Evolutionary conservation across 345 rosid genomes (phyloP), one percentile per base, ranked within the genome.

Genomic region (Raphanus sativus): DNA sequence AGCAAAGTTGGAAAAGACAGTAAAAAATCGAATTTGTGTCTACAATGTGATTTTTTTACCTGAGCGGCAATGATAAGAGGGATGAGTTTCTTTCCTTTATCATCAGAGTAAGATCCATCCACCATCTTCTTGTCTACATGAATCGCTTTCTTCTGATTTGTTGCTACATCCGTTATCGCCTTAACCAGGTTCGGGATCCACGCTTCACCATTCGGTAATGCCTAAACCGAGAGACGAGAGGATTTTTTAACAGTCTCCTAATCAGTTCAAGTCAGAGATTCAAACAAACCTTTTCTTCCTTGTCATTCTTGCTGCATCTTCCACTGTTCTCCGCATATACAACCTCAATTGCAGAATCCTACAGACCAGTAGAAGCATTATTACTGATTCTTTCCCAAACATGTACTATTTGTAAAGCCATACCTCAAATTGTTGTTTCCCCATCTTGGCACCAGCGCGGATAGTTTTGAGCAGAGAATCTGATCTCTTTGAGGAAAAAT

Each of bases 291-390:
- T 91, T 91, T 81, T 91, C 94, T 32, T 88, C 91, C 26, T 30
- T 75, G 36, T 86, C 97, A 45, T 91, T 91, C 86, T 89, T 91
- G 74, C 76, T 91, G 90, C 97, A 91, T 85, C 92, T 87, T 70
- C 94, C 91, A 48, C 94, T 91, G 80, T 91, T 91, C 85, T 91
- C 97, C 32, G 88, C 91, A 86, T 88, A 86, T 32, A 86, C 86
- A 66, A 85, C 92, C 24, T 83, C 83, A 69, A 89, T 76, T 52
- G 81, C 71, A 74, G 71, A 81, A 26, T 83, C 81, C 97, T 91
- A 69, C 79, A 86, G 54, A 42, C 79, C 67, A 78, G 77, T 5
- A 32, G 40, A 62, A 62, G 68, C 24, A 69, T 15, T 58, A 65
- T 21, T 40, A 80, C 21, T 32, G 33, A 62, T 38, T 69, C 4